phyloP scores from a whole-genome alignment of 345 rosid species.

The Lepidium aucheri region DNA sequence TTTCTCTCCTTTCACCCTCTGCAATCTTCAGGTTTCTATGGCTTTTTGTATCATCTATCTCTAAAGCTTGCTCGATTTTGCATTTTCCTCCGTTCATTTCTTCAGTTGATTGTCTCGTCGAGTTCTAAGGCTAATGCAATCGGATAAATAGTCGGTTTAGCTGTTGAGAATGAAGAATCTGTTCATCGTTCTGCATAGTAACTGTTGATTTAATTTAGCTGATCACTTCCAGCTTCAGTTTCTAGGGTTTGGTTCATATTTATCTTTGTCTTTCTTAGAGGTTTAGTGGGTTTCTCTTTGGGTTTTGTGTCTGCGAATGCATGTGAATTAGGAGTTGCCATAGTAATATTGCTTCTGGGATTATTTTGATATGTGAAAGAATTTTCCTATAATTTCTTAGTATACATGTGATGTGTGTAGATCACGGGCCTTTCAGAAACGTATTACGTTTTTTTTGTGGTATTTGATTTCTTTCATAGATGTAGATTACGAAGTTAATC shows the following conservation, averaged over 20 bases:
- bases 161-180: background rate
- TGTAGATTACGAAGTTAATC: background rate
- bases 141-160: background rate
- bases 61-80: slow-evolving; percentile 15
- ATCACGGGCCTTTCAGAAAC: background rate
- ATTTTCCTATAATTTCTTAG: background rate
- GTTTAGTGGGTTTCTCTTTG: slow-evolving; percentile 15
- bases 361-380: background rate
- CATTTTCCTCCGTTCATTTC: slow-evolving; percentile 14
- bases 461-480: background rate
- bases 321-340: background rate
- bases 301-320: slow-evolving; percentile 12
- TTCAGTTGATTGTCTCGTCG: slow-evolving; percentile 2
- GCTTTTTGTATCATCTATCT: background rate
- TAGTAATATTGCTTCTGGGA: background rate
- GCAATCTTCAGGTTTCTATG: slow-evolving; percentile 18
- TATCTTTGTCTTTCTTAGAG: slow-evolving; percentile 2
- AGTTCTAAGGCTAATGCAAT: slow-evolving; percentile 23
- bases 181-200: background rate
- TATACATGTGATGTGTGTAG: background rate
- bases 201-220: slow-evolving; percentile 7
- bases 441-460: background rate
- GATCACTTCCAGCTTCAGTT: background rate
- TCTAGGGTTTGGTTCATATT: slow-evolving; percentile 23
- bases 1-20: slow-evolving; percentile 8